phyloP scores from a whole-genome alignment of 495 filamentous ascomycete species.

The Aspergillus bertholletiae region DNA sequence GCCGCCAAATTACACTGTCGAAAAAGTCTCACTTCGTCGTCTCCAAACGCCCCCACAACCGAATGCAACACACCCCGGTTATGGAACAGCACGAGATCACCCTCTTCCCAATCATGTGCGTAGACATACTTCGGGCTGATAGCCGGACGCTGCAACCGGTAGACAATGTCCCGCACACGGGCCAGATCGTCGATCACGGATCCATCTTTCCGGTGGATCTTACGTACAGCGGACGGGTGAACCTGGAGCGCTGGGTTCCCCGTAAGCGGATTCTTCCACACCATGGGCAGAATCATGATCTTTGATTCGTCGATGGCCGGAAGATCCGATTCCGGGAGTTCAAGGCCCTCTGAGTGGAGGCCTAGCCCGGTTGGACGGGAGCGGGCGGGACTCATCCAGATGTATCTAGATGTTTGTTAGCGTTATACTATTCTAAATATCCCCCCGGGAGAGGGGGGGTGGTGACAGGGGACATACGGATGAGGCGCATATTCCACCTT shows the following conservation, averaged over 20 bases:
- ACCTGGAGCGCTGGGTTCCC: conserved; percentile 65
- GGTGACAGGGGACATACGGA: conserved; percentile 34
- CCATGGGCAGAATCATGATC: conserved; percentile 66
- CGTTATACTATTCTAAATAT: too few relatives aligned
- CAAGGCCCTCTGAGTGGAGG: conserved; percentile 56
- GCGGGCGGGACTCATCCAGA: conserved; percentile 68
- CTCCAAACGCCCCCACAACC: conserved; percentile 68
- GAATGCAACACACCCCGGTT: conserved; percentile 69
- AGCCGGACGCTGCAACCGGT: conserved; percentile 65
- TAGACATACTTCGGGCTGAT: conserved; percentile 66
- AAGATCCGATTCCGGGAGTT: conserved; percentile 52
- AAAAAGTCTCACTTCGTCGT: conserved; percentile 68
- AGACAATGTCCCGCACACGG: conserved; percentile 62
- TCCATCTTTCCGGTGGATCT: conserved; percentile 60
- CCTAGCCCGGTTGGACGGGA: conserved; percentile 65
- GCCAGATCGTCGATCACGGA: conserved; percentile 61
- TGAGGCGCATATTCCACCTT: conserved; percentile 72
- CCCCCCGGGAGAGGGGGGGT: not conserved
- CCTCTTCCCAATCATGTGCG: conserved; percentile 70
- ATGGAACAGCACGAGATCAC: conserved; percentile 70
- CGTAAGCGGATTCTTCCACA: conserved; percentile 69
- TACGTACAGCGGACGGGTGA: conserved; percentile 63
- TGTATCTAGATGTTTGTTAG: conserved; percentile 42
- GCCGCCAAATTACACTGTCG: conserved; percentile 73
- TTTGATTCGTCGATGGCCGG: conserved; percentile 60